These are phyloP conservation scores for Fistulifera solaris DNA, from an alignment of 108 stramenopile genomes.

Conservation along the genomic window DNA sequence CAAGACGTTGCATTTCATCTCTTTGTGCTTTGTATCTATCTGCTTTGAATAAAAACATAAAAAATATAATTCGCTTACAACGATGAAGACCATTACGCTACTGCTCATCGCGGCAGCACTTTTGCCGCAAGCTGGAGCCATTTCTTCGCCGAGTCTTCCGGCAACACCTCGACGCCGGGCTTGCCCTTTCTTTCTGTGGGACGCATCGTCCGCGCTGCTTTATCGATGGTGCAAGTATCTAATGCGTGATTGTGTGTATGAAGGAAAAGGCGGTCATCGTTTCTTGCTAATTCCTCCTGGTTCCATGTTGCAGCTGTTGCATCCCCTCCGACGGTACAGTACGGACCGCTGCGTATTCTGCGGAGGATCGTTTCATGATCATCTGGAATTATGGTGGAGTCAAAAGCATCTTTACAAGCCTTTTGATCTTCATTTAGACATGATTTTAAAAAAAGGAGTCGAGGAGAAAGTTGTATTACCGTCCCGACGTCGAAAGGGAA, in stretches of 20 bases:
- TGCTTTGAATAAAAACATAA: too few species aligned
- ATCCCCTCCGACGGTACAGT: conserved; percentile 29
- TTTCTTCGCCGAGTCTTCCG: too few species aligned
- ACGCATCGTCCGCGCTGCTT: conserved; percentile 25
- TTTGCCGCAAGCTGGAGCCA: too few species aligned
- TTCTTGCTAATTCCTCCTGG: conserved; percentile 33
- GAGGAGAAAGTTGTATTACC: background rate
- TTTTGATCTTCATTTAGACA: conserved; percentile 30
- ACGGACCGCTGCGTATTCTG: conserved; percentile 38
- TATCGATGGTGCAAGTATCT: conserved; percentile 37
- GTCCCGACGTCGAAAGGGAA: too few species aligned
- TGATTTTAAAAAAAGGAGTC: conserved; percentile 10
- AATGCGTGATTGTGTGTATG: conserved; percentile 31
- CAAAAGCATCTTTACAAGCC: conserved; percentile 29
- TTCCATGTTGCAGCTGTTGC: conserved; percentile 32
- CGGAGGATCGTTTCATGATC: conserved; percentile 39
- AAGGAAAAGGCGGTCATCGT: conserved; percentile 31
- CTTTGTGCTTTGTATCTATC: too few species aligned
- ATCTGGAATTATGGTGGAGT: conserved; percentile 38
- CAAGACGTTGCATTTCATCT: too few species aligned
- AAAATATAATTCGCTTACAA: too few species aligned
- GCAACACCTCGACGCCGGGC: conserved; percentile 3
- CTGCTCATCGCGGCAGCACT: too few species aligned
- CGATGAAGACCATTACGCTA: too few species aligned
- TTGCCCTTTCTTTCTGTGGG: conserved; percentile 15